Conservation (phyloP, 495 filamentous ascomycete genomes). For the Aspergillus saccharolyticus region DNA sequence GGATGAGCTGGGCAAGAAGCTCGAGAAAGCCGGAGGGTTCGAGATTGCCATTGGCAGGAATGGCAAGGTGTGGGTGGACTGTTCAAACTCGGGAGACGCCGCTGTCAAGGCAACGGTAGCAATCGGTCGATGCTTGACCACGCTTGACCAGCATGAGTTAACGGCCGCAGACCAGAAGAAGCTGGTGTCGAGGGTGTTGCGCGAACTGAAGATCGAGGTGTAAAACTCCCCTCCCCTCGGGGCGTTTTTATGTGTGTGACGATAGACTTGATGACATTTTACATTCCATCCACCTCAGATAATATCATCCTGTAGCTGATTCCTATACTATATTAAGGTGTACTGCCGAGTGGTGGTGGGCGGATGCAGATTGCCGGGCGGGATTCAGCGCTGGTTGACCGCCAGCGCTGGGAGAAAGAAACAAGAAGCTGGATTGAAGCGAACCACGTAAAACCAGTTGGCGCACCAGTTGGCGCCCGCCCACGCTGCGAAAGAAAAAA, state of each 20-base stretch:
- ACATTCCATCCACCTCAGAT: background rate
- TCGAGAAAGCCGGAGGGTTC: constrained; percentile 62
- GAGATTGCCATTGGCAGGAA: constrained; percentile 95
- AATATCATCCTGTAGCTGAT: too few species aligned
- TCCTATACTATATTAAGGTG: background rate
- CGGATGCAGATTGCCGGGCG: too few species aligned
- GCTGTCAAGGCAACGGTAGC: constrained; percentile 59
- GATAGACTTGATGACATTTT: background rate
- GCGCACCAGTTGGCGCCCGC: background rate
- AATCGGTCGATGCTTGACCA: constrained; percentile 74
- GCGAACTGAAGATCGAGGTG: constrained; percentile 40
- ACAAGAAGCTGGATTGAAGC: background rate
- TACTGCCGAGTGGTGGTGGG: background rate
- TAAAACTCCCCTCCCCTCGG: constrained; percentile 13
- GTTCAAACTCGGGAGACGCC: constrained; percentile 52
- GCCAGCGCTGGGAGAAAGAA: background rate
- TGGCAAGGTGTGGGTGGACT: constrained; percentile 85
- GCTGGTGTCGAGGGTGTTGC: constrained; percentile 65
- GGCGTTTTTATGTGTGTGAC: background rate
- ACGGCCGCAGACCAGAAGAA: constrained; percentile 71
- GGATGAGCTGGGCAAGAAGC: constrained; percentile 74
- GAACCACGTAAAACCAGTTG: background rate
- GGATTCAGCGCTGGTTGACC: background rate
- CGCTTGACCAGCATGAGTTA: constrained; percentile 66
- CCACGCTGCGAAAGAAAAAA: background rate